Conservation (phyloP, 2,329 filamentous ascomycete species). For the Alternaria conjuncta region DNA sequence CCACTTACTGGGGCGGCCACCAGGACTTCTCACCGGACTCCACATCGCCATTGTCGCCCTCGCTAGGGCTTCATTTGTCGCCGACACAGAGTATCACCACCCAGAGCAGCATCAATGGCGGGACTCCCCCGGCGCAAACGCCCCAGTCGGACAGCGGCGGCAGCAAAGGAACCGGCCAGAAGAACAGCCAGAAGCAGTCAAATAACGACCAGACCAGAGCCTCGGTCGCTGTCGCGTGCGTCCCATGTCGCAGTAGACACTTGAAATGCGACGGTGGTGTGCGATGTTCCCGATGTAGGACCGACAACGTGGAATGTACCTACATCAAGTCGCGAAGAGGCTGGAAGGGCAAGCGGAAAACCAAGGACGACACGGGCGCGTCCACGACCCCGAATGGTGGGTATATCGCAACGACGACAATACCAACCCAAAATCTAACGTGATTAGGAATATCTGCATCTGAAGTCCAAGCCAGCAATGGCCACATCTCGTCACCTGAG, state of each 20-base stretch:
- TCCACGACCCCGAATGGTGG: constrained; percentile 29
- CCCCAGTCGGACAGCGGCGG: constrained; percentile 36
- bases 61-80: constrained; percentile 39
- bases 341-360: constrained; percentile 54
- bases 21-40: constrained; percentile 36
- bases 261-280: constrained; percentile 61
- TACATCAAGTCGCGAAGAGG: constrained; percentile 62
- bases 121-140: constrained; percentile 42
- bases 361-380: constrained; percentile 41
- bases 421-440: background rate
- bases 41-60: constrained; percentile 24
- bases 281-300: constrained; percentile 57
- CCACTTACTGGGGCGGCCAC: constrained; percentile 41
- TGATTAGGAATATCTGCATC: constrained; percentile 9
- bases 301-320: constrained; percentile 54
- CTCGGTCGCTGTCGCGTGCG: constrained; percentile 56
- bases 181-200: constrained; percentile 28
- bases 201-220: constrained; percentile 32
- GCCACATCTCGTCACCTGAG: constrained; percentile 39
- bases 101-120: constrained; percentile 36
- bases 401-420: constrained; percentile 7
- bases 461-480: constrained; percentile 25
- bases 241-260: constrained; percentile 60
- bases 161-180: constrained; percentile 22
- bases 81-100: constrained; percentile 38